Percentiles rank a stretch among this genome's conserved stretches.
Conservation (phyloP, 352 stramenopile genomes). For the Globisporangium parvum region DNA sequence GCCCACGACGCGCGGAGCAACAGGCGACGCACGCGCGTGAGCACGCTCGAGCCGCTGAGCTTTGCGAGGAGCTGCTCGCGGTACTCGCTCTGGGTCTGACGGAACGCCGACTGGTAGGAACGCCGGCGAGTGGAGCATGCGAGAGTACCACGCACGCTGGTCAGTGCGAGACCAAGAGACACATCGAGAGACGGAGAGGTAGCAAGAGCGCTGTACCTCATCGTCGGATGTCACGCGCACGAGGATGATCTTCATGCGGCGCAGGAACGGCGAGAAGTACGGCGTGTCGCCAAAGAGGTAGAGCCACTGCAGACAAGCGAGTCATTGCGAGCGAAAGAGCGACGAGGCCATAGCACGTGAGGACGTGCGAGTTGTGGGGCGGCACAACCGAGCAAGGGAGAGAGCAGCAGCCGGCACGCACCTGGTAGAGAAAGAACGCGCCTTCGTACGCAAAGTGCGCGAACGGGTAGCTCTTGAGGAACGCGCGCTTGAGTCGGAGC, state of each 20-base stretch:
- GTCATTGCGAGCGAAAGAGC: neutral
- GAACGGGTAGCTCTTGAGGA: conserved; percentile 68
- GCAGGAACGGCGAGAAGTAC: conserved; percentile 79
- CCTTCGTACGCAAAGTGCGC: conserved; percentile 77
- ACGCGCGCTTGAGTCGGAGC: conserved; percentile 41
- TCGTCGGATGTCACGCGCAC: conserved; percentile 67
- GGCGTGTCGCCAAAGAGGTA: conserved; percentile 83
- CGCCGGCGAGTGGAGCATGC: too few species aligned
- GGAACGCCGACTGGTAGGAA: conserved; percentile 44
- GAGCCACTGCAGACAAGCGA: conserved; percentile 38
- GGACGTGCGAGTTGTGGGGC: too few species aligned
- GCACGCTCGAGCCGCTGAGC: conserved; percentile 32
- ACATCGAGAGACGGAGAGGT: neutral
- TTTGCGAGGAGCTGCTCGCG: conserved; percentile 43
- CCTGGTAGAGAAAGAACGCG: conserved; percentile 77
- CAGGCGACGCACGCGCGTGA: conserved; percentile 35
- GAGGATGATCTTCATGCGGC: conserved; percentile 62
- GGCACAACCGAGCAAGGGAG: too few species aligned
- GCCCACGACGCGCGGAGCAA: conserved; percentile 53
- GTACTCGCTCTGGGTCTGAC: conserved; percentile 50
- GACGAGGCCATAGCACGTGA: neutral
- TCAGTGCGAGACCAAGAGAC: too few species aligned
- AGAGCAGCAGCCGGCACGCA: conserved; percentile 8
- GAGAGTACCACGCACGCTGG: too few species aligned
- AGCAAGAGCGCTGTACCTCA: conserved; percentile 27